phyloP scores from a whole-genome alignment of 805 yeast species.

The Brettanomyces bruxellensis region DNA sequence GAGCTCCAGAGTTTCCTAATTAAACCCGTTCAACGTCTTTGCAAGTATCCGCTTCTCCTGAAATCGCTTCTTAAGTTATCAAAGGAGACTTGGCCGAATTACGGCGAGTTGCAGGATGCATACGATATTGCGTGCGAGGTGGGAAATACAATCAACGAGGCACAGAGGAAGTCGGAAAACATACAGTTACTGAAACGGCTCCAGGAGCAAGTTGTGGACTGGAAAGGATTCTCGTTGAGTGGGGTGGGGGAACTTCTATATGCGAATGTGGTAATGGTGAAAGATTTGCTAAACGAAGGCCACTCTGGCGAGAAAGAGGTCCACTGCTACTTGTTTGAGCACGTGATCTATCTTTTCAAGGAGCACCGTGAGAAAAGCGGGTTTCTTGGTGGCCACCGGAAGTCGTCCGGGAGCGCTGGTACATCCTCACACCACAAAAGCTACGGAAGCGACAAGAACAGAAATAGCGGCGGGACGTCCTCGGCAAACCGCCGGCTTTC shows the following conservation, averaged over 20 bases:
- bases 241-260: constrained; percentile 81
- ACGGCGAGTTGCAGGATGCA: constrained; percentile 65
- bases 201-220: constrained; percentile 68
- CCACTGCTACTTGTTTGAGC: constrained; percentile 80
- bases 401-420: constrained; percentile 36
- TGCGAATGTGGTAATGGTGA: constrained; percentile 61
- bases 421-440: constrained; percentile 9
- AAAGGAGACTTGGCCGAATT: constrained; percentile 40
- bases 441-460: neutral
- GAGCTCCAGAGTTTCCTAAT: constrained; percentile 84
- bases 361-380: constrained; percentile 45
- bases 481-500: constrained; percentile 12
- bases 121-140: constrained; percentile 70
- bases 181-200: constrained; percentile 60
- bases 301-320: constrained; percentile 75
- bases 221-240: constrained; percentile 80
- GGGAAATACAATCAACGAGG: constrained; percentile 84
- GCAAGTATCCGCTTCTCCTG: constrained; percentile 84
- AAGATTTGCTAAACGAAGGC: constrained; percentile 42
- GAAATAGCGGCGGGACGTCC: neutral
- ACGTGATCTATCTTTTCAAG: constrained; percentile 51
- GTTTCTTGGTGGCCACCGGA: constrained; percentile 38
- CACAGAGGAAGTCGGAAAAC: constrained; percentile 88
- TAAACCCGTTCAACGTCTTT: constrained; percentile 93
- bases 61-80: constrained; percentile 65